Evolutionary conservation across 768 basidiomycete species (phyloP).

Genomic region (Amanita subjunquillea): DNA sequence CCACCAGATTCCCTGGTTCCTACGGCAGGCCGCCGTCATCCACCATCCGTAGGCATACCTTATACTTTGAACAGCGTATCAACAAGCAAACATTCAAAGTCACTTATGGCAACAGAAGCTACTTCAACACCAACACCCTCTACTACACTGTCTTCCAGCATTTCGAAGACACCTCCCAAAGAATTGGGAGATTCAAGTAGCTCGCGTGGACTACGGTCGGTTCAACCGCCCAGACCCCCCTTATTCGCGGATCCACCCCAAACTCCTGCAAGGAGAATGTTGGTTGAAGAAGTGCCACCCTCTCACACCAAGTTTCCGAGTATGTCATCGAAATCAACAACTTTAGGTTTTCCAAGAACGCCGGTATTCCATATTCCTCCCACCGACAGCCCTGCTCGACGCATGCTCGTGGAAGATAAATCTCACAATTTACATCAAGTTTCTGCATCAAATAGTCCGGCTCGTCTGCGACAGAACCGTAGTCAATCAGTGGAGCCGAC

Average conservation of each 20-base stretch:
- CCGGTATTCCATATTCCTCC: slow-evolving; percentile 20
- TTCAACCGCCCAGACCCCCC: slow-evolving; percentile 21
- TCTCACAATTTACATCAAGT: slow-evolving; percentile 9
- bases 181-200: slow-evolving; percentile 16
- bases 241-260: slow-evolving; percentile 27
- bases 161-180: not conserved
- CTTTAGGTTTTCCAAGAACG: slow-evolving; percentile 11
- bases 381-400: slow-evolving; percentile 31
- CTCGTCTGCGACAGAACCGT: not conserved
- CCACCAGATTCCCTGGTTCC: not conserved
- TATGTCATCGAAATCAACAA: slow-evolving; percentile 28
- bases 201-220: slow-evolving; percentile 13
- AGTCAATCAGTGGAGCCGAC: slow-evolving; percentile 1
- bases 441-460: not conserved
- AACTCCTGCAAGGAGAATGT: slow-evolving; percentile 59
- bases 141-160: slow-evolving; percentile 7
- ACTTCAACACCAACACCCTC: not conserved
- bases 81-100: slow-evolving; percentile 4
- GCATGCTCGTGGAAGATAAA: slow-evolving; percentile 23
- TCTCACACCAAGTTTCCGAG: slow-evolving; percentile 40
- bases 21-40: slow-evolving; percentile 19
- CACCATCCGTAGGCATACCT: slow-evolving; percentile 30
- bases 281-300: slow-evolving; percentile 39
- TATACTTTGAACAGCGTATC: slow-evolving; percentile 12
- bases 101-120: slow-evolving; percentile 5